phyloP scores from a whole-genome alignment of 2,329 filamentous ascomycete genomes.

The Raffaelea albimanens region DNA sequence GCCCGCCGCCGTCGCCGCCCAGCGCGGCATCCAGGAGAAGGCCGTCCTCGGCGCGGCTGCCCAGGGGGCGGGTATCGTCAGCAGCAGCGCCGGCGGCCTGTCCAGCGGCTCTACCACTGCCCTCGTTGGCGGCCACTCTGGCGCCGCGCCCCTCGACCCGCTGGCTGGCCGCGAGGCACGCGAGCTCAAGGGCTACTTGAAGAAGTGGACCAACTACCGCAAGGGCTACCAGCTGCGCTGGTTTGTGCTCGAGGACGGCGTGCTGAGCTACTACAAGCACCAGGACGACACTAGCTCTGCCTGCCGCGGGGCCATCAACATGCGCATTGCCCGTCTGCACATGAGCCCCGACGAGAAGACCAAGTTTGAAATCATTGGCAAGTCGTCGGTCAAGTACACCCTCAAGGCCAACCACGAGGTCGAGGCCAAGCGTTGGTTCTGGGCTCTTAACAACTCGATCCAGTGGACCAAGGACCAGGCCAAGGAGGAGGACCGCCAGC shows the following conservation, averaged over 20 bases:
- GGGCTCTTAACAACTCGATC: conserved; percentile 97
- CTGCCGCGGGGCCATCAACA: conserved; percentile 96
- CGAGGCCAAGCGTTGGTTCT: conserved; percentile 97
- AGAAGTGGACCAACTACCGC: conserved; percentile 99
- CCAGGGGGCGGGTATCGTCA: conserved; percentile 27
- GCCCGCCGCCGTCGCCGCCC: conserved; percentile 85
- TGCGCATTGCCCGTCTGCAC: conserved; percentile 87
- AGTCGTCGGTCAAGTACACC: conserved; percentile 97
- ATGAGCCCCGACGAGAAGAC: conserved; percentile 98
- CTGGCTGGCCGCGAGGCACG: conserved; percentile 74
- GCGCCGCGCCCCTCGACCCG: conserved; percentile 29
- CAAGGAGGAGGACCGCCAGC: conserved; percentile 75
- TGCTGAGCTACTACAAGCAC: conserved; percentile 97
- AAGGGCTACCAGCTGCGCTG: conserved; percentile 93
- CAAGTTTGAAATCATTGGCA: conserved; percentile 94
- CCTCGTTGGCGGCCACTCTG: neutral
- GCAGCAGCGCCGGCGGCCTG: neutral
- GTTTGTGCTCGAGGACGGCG: conserved; percentile 96
- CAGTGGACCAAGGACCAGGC: conserved; percentile 98
- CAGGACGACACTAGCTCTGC: conserved; percentile 95
- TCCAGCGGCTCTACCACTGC: no score
- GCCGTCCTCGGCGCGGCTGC: conserved; percentile 75
- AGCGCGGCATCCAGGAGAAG: conserved; percentile 93
- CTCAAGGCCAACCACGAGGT: conserved; percentile 97
- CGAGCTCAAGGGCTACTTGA: conserved; percentile 97